phyloP scores from a whole-genome alignment of 1,284 basidiomycete species.

The Austroboletus niveus region DNA sequence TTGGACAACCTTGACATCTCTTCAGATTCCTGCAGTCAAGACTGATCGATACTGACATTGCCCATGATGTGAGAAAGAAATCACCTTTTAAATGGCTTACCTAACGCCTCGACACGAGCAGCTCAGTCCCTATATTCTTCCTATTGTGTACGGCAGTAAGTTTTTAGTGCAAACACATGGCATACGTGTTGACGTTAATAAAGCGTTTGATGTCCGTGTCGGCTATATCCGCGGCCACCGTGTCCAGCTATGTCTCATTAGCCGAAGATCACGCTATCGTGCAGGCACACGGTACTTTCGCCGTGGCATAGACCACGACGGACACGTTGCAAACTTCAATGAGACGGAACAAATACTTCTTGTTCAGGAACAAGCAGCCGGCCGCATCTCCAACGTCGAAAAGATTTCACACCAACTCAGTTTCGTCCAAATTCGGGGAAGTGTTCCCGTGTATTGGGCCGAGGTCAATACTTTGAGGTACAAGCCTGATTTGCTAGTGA shows the following conservation, averaged over 20 bases:
- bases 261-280: constrained; percentile 89
- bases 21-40: constrained; percentile 68
- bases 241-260: constrained; percentile 86
- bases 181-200: constrained; percentile 8
- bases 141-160: constrained; percentile 89
- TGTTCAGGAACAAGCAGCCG: constrained; percentile 55
- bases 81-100: neutral
- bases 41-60: constrained; percentile 61
- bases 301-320: constrained; percentile 85
- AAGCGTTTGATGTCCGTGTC: constrained; percentile 87
- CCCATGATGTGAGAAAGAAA: constrained; percentile 55
- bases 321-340: constrained; percentile 88
- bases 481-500: constrained; percentile 95
- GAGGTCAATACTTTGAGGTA: constrained; percentile 96
- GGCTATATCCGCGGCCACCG: constrained; percentile 77
- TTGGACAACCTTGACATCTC: constrained; percentile 4
- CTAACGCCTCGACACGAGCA: constrained; percentile 35
- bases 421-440: constrained; percentile 93
- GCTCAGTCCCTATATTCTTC: constrained; percentile 88
- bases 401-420: constrained; percentile 67
- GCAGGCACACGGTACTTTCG: constrained; percentile 98
- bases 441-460: constrained; percentile 94
- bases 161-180: constrained; percentile 15
- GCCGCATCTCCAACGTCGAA: constrained; percentile 44
- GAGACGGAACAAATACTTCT: constrained; percentile 94